Conservation (phyloP, 768 basidiomycete species). For the Pisolithus sp. region DNA sequence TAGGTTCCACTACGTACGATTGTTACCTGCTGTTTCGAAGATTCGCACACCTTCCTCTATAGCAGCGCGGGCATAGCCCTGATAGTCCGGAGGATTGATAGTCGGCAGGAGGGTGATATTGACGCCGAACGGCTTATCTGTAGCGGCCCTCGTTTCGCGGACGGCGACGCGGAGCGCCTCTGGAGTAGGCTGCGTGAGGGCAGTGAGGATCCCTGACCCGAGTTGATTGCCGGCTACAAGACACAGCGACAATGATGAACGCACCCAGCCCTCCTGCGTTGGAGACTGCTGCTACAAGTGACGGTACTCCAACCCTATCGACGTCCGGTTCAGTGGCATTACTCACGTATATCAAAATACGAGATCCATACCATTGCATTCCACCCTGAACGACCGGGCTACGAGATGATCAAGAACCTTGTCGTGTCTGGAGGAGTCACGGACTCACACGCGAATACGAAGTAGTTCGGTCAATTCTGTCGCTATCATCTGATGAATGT, state of each 20-base stretch:
- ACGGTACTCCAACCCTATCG: conserved; percentile 74
- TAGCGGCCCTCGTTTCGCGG: conserved; percentile 63
- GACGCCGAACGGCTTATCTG: conserved; percentile 75
- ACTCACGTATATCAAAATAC: neutral
- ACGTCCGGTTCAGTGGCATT: neutral
- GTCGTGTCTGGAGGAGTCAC: neutral
- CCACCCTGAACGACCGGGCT: conserved; percentile 84
- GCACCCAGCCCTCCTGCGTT: conserved; percentile 77
- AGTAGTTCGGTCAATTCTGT: conserved; percentile 62
- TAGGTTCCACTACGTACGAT: conserved; percentile 45
- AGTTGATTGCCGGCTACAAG: neutral
- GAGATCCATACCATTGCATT: conserved; percentile 70
- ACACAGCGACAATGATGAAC: conserved; percentile 7
- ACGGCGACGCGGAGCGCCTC: conserved; percentile 78
- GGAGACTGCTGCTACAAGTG: conserved; percentile 69
- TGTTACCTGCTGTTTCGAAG: conserved; percentile 92
- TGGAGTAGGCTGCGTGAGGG: conserved; percentile 81
- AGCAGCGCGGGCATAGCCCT: conserved; percentile 72
- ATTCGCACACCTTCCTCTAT: conserved; percentile 84
- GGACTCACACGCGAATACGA: conserved; percentile 56
- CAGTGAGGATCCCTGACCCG: conserved; percentile 66
- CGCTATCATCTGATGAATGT: conserved; percentile 27
- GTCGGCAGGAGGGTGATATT: conserved; percentile 84
- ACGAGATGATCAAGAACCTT: neutral
- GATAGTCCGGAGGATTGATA: conserved; percentile 89